Evolutionary conservation across 768 basidiomycete genomes (phyloP), one percentile per base, ranked within the genome.

Genomic region (Mycena floridula): DNA sequence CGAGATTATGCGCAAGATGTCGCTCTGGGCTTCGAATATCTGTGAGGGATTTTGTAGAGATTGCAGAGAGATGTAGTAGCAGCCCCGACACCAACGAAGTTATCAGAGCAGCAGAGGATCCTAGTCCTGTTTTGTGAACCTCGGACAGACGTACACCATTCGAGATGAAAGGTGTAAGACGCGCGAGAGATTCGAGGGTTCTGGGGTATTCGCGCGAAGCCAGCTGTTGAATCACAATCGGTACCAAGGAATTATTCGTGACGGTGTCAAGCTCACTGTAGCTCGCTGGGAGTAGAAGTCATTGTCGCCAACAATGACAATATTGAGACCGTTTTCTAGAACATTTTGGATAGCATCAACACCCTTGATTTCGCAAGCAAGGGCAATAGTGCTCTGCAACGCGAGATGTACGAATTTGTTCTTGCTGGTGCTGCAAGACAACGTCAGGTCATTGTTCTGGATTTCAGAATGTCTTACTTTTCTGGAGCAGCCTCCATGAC

Each of bases 41-140:
- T 13, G 58, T 53, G 18, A 88, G 72, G 4, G 77, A 70, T 35
- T 70, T 60, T 24, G 59, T 45, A 15, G 79, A 63, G 51, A 94
- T 77, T 45, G 82, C 72, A 26, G 67, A 63, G 48, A 91, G 72
- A 54, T 90, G 89, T 22, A 91, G 65, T 22, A 97, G 77, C 25
- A 99, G 75, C 2, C 82, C 84, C 36, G 89, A 82, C 41, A 92
- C 86, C 47, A 98, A 79, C 36, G 95, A 95, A 2, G 96, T 97
- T 60, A 97, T 96, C 50, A 99, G 77, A 0, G 96, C 92, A 5
- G 96, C 96, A 3, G 93, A 96, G 5, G 94, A 97, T 30, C 96
- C 96, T 39, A 98, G 79, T 7, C 96, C 96, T 0, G 96, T 98
- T 68, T 99, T 99, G 75, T 97, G 93, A n/a, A 95, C 94, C 40